Conservation (phyloP, 2,329 filamentous ascomycete genomes). For the Pochonia chlamydosporia region DNA sequence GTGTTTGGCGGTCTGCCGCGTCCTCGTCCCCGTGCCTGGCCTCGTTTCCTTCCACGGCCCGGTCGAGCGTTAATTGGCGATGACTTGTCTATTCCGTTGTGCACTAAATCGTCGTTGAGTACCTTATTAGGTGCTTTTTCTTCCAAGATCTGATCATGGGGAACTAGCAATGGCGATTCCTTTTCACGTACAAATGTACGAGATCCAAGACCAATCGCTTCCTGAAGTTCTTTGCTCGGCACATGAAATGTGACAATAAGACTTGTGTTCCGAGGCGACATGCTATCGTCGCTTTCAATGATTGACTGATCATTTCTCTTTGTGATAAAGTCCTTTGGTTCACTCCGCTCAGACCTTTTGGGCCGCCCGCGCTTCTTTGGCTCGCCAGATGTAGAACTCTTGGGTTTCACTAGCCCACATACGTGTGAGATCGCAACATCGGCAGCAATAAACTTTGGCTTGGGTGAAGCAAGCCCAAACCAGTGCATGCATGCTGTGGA, state of each 20-base stretch:
- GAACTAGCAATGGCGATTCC: neutral
- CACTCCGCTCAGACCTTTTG: neutral
- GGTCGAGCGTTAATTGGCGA: neutral
- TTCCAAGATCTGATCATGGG: neutral
- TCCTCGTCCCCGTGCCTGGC: constrained; percentile 10
- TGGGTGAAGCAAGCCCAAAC: constrained; percentile 3
- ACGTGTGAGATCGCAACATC: constrained; percentile 1
- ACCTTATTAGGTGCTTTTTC: neutral
- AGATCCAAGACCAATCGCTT: neutral
- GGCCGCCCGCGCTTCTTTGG: neutral
- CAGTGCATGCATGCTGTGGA: constrained; percentile 9
- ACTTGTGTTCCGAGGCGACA: neutral
- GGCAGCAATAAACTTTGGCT: neutral
- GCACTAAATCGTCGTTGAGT: neutral
- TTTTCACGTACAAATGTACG: no score
- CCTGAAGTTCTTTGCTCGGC: constrained; percentile 2
- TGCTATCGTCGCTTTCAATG: neutral
- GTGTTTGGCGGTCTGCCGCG: constrained; percentile 6
- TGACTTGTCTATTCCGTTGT: neutral
- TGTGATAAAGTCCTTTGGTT: neutral
- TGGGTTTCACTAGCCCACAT: neutral
- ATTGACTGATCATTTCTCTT: neutral
- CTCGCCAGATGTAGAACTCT: neutral
- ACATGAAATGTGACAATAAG: constrained; percentile 3
- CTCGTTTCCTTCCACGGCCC: constrained; percentile 8